Evolutionary conservation across 2,329 filamentous ascomycete genomes (phyloP).

Genomic region (Exophiala oligosperma): DNA sequence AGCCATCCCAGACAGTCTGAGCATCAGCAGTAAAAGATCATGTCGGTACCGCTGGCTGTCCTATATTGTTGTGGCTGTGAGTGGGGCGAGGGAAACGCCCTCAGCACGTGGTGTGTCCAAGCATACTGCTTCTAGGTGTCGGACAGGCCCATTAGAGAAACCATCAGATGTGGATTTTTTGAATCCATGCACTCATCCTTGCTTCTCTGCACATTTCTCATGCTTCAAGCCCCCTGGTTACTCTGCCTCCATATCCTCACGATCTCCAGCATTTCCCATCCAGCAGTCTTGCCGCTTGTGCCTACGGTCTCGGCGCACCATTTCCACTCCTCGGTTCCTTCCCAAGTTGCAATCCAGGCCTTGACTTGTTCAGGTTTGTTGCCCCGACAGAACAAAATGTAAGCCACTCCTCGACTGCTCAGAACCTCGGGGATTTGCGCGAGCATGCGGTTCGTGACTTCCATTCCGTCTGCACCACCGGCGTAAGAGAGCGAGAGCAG

Average conservation of each 20-base stretch:
- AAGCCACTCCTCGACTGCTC: slow-evolving; percentile 71
- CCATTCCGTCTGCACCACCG: slow-evolving; percentile 88
- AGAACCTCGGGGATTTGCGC: slow-evolving; percentile 66
- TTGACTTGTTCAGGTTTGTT: slow-evolving; percentile 81
- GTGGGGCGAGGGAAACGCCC: too few species aligned
- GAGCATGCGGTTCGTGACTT: slow-evolving; percentile 80
- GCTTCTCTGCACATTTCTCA: too few species aligned
- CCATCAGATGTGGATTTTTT: too few species aligned
- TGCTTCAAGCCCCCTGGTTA: not conserved
- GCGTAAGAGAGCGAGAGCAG: slow-evolving; percentile 85
- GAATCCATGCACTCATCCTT: too few species aligned
- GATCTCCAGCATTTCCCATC: slow-evolving; percentile 92
- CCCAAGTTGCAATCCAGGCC: slow-evolving; percentile 59
- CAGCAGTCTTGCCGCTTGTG: slow-evolving; percentile 79
- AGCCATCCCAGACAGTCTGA: not conserved
- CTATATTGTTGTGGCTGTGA: too few species aligned
- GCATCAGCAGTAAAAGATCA: too few species aligned
- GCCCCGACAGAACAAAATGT: slow-evolving; percentile 85
- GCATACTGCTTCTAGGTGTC: too few species aligned
- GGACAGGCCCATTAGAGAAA: too few species aligned
- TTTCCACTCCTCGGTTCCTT: slow-evolving; percentile 31
- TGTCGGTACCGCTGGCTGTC: too few species aligned
- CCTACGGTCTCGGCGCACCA: slow-evolving; percentile 81
- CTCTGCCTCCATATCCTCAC: slow-evolving; percentile 73
- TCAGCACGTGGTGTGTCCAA: too few species aligned